Base-by-base conservation (phyloP, 1,139 yeast species). In the Hyphopichia wangnamkhiaoensis region DNA sequence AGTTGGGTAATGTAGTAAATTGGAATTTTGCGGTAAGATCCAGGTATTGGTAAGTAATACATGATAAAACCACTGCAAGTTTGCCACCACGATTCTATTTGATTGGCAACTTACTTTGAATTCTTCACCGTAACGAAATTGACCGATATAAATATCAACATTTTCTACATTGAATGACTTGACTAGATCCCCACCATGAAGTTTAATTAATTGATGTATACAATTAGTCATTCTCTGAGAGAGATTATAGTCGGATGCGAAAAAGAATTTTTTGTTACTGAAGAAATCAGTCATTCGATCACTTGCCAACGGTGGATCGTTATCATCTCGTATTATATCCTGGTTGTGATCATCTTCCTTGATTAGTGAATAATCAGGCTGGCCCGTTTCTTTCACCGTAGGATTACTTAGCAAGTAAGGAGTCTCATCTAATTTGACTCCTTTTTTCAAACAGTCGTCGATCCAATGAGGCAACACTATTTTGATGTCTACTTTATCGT, bases 381-480 rank as follows among this genome's bases (percentile, higher is more conserved):
- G 30, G 3, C 33, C 33, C 3, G 20, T 16, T 13, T 23, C 24
- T 7, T 30, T 14, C 5, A 35, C 34, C 4, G 58, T 35, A 4
- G 62, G 58, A 35, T 65, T 55, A 2, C 68, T 67, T 27, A 83
- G 60, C 10, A 72, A 48, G 52, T 84, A 87, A 1, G 76, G 74
- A 0, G 57, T 46, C 38, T 79, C 91, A 38, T 76, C 78, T 14
- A 84, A 60, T 37, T 65, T 68, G 37, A 68, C 58, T 19, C 82
- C 73, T 34, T 71, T 55, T 39, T 71, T 78, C 43, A 89, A 68
- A 51, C 93, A 84, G 44, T 81, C 86, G 43, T 83, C 81, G 2
- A 82, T 56, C 94, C 97, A 91, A 23, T 78, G 78, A 0, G 96
- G 95, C 10, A 75, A 64, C 2, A 90, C 93, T 6, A 86, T 71